Base-by-base conservation (phyloP, 768 basidiomycete genomes). In the Boletellus ananas region DNA sequence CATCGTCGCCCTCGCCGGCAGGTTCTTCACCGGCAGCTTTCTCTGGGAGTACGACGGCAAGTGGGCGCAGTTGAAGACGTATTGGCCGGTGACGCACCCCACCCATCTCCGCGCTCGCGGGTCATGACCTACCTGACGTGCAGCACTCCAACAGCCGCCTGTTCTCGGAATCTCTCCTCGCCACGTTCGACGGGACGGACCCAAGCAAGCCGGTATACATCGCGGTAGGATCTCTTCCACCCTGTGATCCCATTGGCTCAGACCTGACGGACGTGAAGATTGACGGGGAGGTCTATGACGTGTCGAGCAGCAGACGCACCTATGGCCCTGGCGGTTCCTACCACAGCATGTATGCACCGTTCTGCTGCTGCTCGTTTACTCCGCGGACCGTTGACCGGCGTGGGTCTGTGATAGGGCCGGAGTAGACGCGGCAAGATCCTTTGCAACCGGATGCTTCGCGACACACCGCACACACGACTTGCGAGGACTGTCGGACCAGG, bases 261-360 rank as follows among this genome's bases (percentile, higher is more conserved):
- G 55, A 51, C 43, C 59, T 43, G n/a, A 54, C 20, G 38, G 58
- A 49, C 48, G 53, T 60, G 39, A 64, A 92, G 90, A 87, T 98
- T 65, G 90, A 93, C 63, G 89, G 90, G 12, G 87, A 89, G 45
- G 91, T 98, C 8, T 98, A 84, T 69, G 94, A 98, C 62, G 94
- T 98, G 45, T 81, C 85, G n/a, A 77, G 78, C 53, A 84, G 83
- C 57, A 74, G 76, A 51, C 76, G 86, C 18, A 75, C 79, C 10
- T 98, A 98, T 66, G 92, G 94, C 45, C 87, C 85, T 34, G 94
- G 94, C 13, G 94, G 93, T 34, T 79, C 88, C 36, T 92, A 92
- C 70, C 76, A 83, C 58, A 73, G 81, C 62, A 76, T 88, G 87
- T 85, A 63, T 65, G 58, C 67, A 44, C 39, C 20, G n/a, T 48